Evolutionary conservation across 208 protist species (phyloP), one percentile per base, ranked within the genome.

Genomic region (Crithidia fasciculata): DNA sequence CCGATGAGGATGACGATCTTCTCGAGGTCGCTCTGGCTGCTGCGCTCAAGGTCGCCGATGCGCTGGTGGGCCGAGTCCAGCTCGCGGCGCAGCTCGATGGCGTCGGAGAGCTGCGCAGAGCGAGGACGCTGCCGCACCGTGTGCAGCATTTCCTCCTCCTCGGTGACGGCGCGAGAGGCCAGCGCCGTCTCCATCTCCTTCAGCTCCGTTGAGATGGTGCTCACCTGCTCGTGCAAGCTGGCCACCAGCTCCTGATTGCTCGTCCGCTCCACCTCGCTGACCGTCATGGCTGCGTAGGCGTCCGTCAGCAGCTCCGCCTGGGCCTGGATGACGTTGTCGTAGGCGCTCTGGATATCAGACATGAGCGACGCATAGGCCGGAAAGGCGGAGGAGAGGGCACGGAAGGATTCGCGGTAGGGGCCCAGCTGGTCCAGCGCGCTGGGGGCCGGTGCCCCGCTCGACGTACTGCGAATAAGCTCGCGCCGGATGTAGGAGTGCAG

Each of bases 1-100:
- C 79, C 80, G 64, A 96, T 89, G 69, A 96, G 84, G 0, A 94
- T 76, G 39, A 96, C 72, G 49, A 92, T 85, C 74, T 93, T 94
- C 58, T 94, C 82, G 28, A 94, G 62, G 44, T 96, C 88, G n/a
- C 43, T 64, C 45, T 88, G 81, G 61, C 81, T 93, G 55, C 64
- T 77, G 41, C 64, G 61, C 73, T 92, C 89, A 10, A 94, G 53
- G 40, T 81, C 82, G 40, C 60, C 45, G 45, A 92, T 76, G 39
- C 82, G 79, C 47, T 78, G 44, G 9, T 76, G 68, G 8, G 87
- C 81, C 12, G 54, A 60, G 36, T 80, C 75, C 0, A 93, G 80
- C 44, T 85, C 78, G 64, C 80, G 67, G 13, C 69, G 54, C 69
- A 83, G 59, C 39, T 83, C 68, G 3, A 89, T 19, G n/a, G 56